phyloP scores from a whole-genome alignment of 352 stramenopile genomes.

The Globisporangium acanthophoron region DNA sequence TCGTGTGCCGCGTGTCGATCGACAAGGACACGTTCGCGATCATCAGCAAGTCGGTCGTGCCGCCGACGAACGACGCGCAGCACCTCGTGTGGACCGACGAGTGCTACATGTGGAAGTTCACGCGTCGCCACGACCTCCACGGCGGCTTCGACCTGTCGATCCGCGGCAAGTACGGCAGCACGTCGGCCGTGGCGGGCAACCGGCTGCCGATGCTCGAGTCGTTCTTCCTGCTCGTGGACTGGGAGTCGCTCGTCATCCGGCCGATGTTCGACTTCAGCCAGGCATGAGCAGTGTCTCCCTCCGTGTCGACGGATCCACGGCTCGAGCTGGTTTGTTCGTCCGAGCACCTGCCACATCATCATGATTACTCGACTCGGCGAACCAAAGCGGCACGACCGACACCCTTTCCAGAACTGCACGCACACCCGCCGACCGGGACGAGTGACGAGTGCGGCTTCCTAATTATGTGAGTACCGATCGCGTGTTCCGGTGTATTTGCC shows the following conservation, averaged over 20 bases:
- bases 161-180: slow-evolving; percentile 76
- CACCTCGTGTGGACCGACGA: slow-evolving; percentile 86
- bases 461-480: background rate
- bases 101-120: slow-evolving; percentile 85
- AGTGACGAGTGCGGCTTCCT: background rate
- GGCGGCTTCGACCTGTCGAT: slow-evolving; percentile 74
- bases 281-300: slow-evolving; percentile 11
- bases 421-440: too few relatives aligned
- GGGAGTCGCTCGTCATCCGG: slow-evolving; percentile 76
- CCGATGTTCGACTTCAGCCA: slow-evolving; percentile 71
- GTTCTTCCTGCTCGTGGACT: slow-evolving; percentile 82
- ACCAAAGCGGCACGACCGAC: background rate
- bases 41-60: slow-evolving; percentile 77
- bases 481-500: background rate
- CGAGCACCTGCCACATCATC: background rate
- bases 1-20: slow-evolving; percentile 79
- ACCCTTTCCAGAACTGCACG: background rate
- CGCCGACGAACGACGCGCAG: slow-evolving; percentile 73
- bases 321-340: background rate
- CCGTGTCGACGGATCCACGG: too few relatives aligned
- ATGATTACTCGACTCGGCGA: background rate
- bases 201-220: slow-evolving; percentile 81
- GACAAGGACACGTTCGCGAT: slow-evolving; percentile 80
- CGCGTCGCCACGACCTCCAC: slow-evolving; percentile 36
- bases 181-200: slow-evolving; percentile 74